Evolutionary conservation across 2,329 filamentous ascomycete species (phyloP), one percentile per base, ranked within the genome.

Genomic region (Sphaerulina populicola): DNA sequence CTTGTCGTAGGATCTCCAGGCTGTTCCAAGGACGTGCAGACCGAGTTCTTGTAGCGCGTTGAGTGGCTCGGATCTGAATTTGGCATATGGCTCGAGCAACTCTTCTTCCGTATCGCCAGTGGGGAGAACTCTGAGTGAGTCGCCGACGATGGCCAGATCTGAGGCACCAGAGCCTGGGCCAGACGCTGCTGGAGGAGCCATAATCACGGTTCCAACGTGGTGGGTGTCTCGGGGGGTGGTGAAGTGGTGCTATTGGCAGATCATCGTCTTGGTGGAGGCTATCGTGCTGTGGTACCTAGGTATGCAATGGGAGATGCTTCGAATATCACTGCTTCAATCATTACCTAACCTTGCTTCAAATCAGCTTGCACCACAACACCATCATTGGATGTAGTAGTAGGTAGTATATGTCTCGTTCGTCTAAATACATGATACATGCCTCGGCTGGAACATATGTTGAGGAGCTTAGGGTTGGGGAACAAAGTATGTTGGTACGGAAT

Each of bases 1-100:
- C 56, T 85, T 75, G 65, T 97, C 88, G 72, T 98, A 98, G 54
- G 87, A 88, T 55, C 93, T 86, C 93, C 93, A 98, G 67, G 90
- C 91, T 45, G 86, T 85, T 49, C 93, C 93, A 10, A 88, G 91
- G 57, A 97, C 86, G 70, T 97, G 90, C 31, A 95, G 77, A 42
- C 87, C 93, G 31, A 98, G 85, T 73, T 98, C 93, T 60, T 89
- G 88, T 29, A 97, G 80, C 68, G 97, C 97, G 57, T 89, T 77
- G 57, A 85, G 72, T 1, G 82, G 82, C 49, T 79, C 77, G 51
- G 85, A 72, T 52, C 91, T 83, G 68, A 97, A 96, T 41, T 89
- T 85, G 44, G 87, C 86, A 77, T 93, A 93, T 65, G 90, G 82
- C 68, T 85, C 82, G 72, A 91, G 82, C 60, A 90, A 72, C 15